phyloP scores from a whole-genome alignment of 2,329 filamentous ascomycete genomes.

The Knoxdaviesia proteae region DNA sequence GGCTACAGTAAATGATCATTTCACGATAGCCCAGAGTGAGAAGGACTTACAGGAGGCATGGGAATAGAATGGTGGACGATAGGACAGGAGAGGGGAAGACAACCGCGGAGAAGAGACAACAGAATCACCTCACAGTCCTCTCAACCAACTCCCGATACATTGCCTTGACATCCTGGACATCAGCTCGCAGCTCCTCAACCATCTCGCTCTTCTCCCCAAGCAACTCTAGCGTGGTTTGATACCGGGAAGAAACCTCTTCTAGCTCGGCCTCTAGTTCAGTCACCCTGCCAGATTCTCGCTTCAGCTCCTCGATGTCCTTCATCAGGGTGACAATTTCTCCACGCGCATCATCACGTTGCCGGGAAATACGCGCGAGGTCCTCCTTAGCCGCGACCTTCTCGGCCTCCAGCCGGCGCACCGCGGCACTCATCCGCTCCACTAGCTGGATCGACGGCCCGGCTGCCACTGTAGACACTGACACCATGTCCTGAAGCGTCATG shows the following conservation, averaged over 20 bases:
- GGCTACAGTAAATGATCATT: no score
- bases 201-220: slow-evolving; percentile 91
- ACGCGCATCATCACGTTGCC: slow-evolving; percentile 84
- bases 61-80: neutral
- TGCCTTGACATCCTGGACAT: slow-evolving; percentile 82
- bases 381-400: slow-evolving; percentile 82
- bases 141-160: slow-evolving; percentile 91
- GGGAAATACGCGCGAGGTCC: slow-evolving; percentile 57
- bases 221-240: slow-evolving; percentile 84
- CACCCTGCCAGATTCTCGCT: slow-evolving; percentile 36
- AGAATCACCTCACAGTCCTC: slow-evolving; percentile 46
- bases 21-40: slow-evolving; percentile 1
- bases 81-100: neutral
- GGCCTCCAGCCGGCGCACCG: slow-evolving; percentile 72
- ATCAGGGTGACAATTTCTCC: slow-evolving; percentile 78
- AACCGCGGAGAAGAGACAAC: neutral
- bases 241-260: slow-evolving; percentile 48
- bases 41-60: slow-evolving; percentile 4
- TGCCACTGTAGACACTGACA: slow-evolving; percentile 73
- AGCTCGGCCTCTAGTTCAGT: slow-evolving; percentile 47
- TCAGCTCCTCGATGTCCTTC: slow-evolving; percentile 60
- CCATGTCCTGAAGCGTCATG: slow-evolving; percentile 60
- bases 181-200: slow-evolving; percentile 74
- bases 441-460: slow-evolving; percentile 87
- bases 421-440: slow-evolving; percentile 87